Evolutionary conservation across 495 filamentous ascomycete species (phyloP), one percentile per base, ranked within the genome.

Genomic region (Trichoderma gamsii): DNA sequence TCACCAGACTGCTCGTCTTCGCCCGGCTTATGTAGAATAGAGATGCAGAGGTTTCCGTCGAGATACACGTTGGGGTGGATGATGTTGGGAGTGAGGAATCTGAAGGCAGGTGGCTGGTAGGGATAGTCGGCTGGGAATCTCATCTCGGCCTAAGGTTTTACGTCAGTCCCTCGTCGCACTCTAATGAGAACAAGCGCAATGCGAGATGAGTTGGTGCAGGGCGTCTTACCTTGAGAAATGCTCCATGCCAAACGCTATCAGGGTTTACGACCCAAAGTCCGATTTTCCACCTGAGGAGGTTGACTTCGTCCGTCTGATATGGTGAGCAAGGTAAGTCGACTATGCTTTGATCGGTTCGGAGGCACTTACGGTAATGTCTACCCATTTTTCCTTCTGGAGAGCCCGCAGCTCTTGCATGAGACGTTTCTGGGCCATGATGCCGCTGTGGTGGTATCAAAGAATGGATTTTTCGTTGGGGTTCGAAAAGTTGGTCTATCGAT

Each of bases 21-120:
- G 69, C 94, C 95, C 1, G 95, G 92, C 12, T 88, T 82, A 78
- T 99, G 94, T 5, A 99, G 86, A 72, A 99, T 99, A 51, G 93
- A 97, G 76, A 99, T 97, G 81, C 95, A 98, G 21, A 98, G 85
- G 67, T 88, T 89, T 71, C 95, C 95, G 76, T 97, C 90, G 9
- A 84, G 76, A 78, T 97, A 97, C 76, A 99, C 88, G 75, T 99
- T 99, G 7, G 95, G 95, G 78, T 99, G 95, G 77, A 88, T 92
- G 70, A 84, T 80, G 61, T 93, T 83, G 27, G 93, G 90, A 11
- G 87, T 84, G 18, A 85, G 74, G 82, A 99, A 97, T 65, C 88
- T 87, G 80, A 99, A 99, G 74, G 90, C 90, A 78, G 93, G 93
- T n/a, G 95, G 95, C 38, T 84, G 80, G 77, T 91, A 96, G 1